Conservation (phyloP, 805 yeast species). For the Schwanniomyces sp. region DNA sequence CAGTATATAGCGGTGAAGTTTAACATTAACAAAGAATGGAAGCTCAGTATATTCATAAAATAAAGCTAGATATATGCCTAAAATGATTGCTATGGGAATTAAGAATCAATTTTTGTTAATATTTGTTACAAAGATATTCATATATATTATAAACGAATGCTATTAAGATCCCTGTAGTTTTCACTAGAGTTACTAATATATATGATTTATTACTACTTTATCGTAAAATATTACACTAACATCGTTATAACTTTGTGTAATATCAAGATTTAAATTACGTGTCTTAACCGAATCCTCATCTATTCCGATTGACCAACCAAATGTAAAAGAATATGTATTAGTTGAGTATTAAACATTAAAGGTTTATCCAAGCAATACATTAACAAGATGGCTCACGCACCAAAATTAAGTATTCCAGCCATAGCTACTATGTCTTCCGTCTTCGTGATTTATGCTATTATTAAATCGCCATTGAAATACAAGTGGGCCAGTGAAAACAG, state of each 20-base stretch:
- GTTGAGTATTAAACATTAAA: conserved; percentile 10
- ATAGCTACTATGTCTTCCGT: conserved; percentile 44
- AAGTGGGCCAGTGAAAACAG: conserved; percentile 41
- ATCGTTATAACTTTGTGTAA: neutral
- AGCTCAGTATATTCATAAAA: too few species aligned
- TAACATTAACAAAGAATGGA: too few species aligned
- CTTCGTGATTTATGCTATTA: conserved; percentile 29
- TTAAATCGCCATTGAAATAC: conserved; percentile 46
- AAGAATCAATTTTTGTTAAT: too few species aligned
- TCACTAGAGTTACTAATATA: neutral
- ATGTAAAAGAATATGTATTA: conserved; percentile 8
- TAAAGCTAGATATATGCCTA: too few species aligned
- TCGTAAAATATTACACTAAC: neutral
- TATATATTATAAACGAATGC: too few species aligned
- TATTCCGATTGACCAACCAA: conserved; percentile 11
- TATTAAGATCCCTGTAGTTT: too few species aligned
- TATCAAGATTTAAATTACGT: neutral
- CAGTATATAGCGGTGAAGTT: too few species aligned
- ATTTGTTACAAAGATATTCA: too few species aligned
- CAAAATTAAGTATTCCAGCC: conserved; percentile 40
- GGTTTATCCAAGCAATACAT: neutral
- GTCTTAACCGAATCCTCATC: neutral
- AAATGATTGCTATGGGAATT: too few species aligned
- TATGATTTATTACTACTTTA: neutral
- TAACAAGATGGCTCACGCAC: conserved; percentile 26